Base-by-base conservation (phyloP, 306 rosid species). In the Echinosophora koreensis region DNA sequence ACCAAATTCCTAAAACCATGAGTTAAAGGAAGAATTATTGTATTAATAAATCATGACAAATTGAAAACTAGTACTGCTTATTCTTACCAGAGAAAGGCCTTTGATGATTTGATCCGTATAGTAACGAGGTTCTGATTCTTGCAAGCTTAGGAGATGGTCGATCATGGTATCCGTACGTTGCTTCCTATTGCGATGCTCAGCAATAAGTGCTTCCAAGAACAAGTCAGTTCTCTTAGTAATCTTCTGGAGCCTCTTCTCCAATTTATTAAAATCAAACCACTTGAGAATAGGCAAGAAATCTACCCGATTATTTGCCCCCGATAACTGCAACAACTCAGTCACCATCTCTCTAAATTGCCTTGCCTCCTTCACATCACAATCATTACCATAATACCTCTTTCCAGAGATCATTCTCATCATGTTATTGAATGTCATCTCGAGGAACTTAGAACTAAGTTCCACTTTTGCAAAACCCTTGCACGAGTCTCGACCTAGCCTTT, bases 251-350 rank as follows among this genome's bases (percentile, higher is more conserved):
- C 66, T 86, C 54, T 65, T 83, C 70, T 76, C 74, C 50, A 52
- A 65, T 3, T 72, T 9, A 2, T 60, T 60, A 8, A 14, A n/a
- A 47, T 82, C 86, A 66, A 86, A 5, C 70, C 84, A 37, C 1
- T 77, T 78, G 38, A 88, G 18, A 0, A 86, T 0, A 0, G 93
- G 88, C 15, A 87, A 2, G 55, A 85, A 87, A 63, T 89, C 89
- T 0, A 28, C 66, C 28, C 66, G 82, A 27, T 89, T 85, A 5
- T 63, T 56, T 0, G 82, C 77, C 9, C 85, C 93, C 0, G 57
- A 67, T 5, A 62, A 0, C 5, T 54, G 16, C 8, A 62, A 2
- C 16, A 65, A 3, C 80, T 89, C 74, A 1, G 60, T 52, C 2
- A 81, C 39, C 12, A 81, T 18, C 27, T 69, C 82, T 5, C 80